Conservation (phyloP, 768 basidiomycete species). For the Leccinum rimulosum region DNA sequence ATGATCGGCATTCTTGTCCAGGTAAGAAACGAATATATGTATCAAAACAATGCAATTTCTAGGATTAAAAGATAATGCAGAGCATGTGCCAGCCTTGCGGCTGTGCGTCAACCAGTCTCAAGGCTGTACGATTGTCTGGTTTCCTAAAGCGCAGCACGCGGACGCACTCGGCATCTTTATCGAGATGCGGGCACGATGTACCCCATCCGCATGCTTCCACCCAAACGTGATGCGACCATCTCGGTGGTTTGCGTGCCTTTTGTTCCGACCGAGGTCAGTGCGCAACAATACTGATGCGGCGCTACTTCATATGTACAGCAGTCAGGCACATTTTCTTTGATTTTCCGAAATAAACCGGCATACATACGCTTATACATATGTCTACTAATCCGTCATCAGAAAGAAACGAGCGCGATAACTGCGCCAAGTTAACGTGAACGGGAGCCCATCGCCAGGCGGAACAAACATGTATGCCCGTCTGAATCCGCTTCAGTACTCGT, state of each 20-base stretch:
- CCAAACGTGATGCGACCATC: slow-evolving; percentile 7
- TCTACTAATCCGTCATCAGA: not conserved
- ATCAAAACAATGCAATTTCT: not conserved
- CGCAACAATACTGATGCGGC: not conserved
- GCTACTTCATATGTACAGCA: not conserved
- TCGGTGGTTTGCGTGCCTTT: slow-evolving; percentile 1
- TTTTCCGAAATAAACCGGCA: not conserved
- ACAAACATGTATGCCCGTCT: not conserved
- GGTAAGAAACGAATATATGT: not conserved
- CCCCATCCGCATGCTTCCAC: slow-evolving; percentile 7
- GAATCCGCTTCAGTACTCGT: not conserved
- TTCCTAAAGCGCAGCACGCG: not conserved
- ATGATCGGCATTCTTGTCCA: slow-evolving; percentile 9
- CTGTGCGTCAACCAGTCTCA: not conserved
- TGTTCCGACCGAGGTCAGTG: not conserved
- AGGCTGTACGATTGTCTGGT: not conserved
- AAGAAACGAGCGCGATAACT: not conserved
- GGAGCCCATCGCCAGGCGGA: not conserved
- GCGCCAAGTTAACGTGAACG: not conserved
- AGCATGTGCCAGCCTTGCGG: not conserved
- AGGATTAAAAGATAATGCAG: not conserved
- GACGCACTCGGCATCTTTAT: not conserved
- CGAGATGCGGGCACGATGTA: slow-evolving; percentile 3
- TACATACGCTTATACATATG: not conserved
- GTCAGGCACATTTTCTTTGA: not conserved